phyloP scores from a whole-genome alignment of 176 grass and related monocot genomes.

The sorghum (Sorghum bicolor) region DNA sequence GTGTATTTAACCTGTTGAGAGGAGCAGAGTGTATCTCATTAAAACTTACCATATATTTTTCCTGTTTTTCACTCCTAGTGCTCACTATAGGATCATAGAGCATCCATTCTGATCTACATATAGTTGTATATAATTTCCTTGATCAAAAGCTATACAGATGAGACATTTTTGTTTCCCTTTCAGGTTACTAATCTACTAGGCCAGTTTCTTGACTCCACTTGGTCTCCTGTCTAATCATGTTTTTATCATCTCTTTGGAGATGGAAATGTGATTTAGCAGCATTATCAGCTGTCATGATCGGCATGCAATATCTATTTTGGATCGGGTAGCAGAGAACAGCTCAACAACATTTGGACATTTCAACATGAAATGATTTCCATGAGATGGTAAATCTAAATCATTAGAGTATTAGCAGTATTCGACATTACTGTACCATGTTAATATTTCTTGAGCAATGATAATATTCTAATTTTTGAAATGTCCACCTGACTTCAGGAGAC shows the following conservation, averaged over 20 bases:
- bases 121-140: not conserved
- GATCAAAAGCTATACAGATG: not conserved
- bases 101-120: not conserved
- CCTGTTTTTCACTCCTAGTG: not conserved
- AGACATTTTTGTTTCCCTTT: constrained; percentile 35
- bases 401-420: not conserved
- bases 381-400: constrained; percentile 1
- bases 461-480: not conserved
- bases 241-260: constrained; percentile 4
- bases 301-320: constrained; percentile 1
- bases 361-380: not conserved
- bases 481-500: not conserved
- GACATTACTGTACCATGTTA: not conserved
- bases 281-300: not conserved
- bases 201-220: constrained; percentile 59
- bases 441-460: not conserved
- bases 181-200: constrained; percentile 79
- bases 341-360: not conserved
- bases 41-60: not conserved
- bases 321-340: not conserved
- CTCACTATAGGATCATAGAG: constrained; percentile 8
- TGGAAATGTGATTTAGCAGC: constrained; percentile 3
- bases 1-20: not conserved
- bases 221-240: constrained; percentile 56
- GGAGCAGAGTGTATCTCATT: not conserved